Percentiles rank a stretch among this genome's conserved stretches.
phyloP scores from a whole-genome alignment of 1,284 basidiomycete genomes.

The Ustilago tritici region DNA sequence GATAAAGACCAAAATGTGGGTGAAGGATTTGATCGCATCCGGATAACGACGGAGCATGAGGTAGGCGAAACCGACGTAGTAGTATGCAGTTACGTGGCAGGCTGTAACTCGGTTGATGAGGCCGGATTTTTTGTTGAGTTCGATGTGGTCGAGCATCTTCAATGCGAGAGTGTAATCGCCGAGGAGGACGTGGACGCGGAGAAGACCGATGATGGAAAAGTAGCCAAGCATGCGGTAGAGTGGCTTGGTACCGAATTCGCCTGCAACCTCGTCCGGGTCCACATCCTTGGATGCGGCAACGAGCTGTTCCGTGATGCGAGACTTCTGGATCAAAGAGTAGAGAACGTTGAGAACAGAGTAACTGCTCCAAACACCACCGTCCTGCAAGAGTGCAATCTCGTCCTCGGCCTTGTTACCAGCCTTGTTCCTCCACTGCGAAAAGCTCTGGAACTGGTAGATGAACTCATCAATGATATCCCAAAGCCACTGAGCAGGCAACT shows the following conservation, averaged over 20 bases:
- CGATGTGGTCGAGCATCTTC: constrained; percentile 95
- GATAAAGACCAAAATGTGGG: constrained; percentile 82
- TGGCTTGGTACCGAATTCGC: constrained; percentile 89
- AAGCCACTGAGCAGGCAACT: constrained; percentile 96
- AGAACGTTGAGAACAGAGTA: constrained; percentile 98
- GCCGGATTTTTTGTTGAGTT: constrained; percentile 69
- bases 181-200: constrained; percentile 93
- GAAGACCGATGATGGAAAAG: constrained; percentile 93
- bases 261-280: constrained; percentile 81
- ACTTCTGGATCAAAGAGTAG: constrained; percentile 97
- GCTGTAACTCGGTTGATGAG: constrained; percentile 66
- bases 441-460: constrained; percentile 96
- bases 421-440: constrained; percentile 86
- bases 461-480: constrained; percentile 99
- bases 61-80: constrained; percentile 96
- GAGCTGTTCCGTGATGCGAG: constrained; percentile 92
- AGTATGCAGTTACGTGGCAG: constrained; percentile 86
- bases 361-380: constrained; percentile 84
- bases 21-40: constrained; percentile 92
- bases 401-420: constrained; percentile 88
- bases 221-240: constrained; percentile 95
- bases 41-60: constrained; percentile 93
- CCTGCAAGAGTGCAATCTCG: constrained; percentile 73
- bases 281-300: constrained; percentile 83
- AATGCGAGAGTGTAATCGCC: constrained; percentile 95